Evolutionary conservation across 1,139 yeast species (phyloP).

Genomic region (Nadsonia starkeyi-henricii): DNA sequence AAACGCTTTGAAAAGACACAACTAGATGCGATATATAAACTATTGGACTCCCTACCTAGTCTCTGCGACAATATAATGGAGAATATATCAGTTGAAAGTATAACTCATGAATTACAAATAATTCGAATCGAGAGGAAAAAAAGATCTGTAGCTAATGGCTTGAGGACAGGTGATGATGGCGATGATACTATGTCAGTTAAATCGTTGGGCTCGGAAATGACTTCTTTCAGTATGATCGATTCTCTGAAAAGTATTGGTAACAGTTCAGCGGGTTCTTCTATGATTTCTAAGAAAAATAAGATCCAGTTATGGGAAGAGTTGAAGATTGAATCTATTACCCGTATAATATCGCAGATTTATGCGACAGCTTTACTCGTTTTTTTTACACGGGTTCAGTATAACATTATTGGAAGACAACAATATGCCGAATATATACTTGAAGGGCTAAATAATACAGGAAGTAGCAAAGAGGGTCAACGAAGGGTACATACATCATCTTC

Average conservation of each 20-base stretch:
- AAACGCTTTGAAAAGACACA: constrained; percentile 82
- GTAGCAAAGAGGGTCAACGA: neutral
- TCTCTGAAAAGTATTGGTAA: neutral
- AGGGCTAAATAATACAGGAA: too few species aligned
- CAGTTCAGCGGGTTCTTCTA: neutral
- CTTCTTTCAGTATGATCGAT: constrained; percentile 5
- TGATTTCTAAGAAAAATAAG: constrained; percentile 29
- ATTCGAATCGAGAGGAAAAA: constrained; percentile 30
- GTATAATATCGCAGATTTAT: constrained; percentile 61
- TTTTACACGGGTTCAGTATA: constrained; percentile 72
- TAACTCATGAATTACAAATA: constrained; percentile 56
- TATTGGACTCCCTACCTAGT: constrained; percentile 72
- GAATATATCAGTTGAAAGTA: constrained; percentile 55
- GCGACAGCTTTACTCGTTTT: constrained; percentile 55
- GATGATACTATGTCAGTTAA: constrained; percentile 4
- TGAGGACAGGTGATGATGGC: neutral
- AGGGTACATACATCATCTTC: neutral
- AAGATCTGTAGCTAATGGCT: neutral
- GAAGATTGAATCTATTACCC: constrained; percentile 59
- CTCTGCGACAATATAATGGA: constrained; percentile 51
- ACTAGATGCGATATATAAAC: constrained; percentile 75
- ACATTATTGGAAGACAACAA: constrained; percentile 74
- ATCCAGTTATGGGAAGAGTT: constrained; percentile 75
- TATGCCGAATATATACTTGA: constrained; percentile 24
- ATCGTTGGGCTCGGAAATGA: constrained; percentile 6